Evolutionary conservation across 225 moss, liverwort and hornwort species (phyloP).

Genomic region (Bryoerythrophyllum caledonicum): DNA sequence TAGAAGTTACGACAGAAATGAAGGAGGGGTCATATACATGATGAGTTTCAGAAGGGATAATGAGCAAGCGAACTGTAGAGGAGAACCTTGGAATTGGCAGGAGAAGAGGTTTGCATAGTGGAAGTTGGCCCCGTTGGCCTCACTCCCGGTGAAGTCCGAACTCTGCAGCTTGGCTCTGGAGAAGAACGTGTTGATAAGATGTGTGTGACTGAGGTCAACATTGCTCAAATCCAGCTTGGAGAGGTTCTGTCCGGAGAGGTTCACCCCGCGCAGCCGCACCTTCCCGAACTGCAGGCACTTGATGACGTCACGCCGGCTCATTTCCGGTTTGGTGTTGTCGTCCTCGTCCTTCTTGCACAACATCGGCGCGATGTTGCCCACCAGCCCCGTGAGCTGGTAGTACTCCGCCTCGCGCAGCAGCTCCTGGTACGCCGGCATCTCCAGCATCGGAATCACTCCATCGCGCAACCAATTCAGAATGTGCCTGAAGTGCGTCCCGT

Average conservation of each 20-base stretch:
- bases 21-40: too few relatives aligned
- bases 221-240: constrained; percentile 90
- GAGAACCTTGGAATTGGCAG: constrained; percentile 47
- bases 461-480: constrained; percentile 97
- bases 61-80: too few relatives aligned
- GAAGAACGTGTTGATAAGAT: constrained; percentile 79
- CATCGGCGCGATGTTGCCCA: constrained; percentile 55
- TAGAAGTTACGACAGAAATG: too few relatives aligned
- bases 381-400: constrained; percentile 83
- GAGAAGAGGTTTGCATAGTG: constrained; percentile 70
- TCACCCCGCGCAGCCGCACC: constrained; percentile 86
- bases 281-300: constrained; percentile 82
- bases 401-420: constrained; percentile 96
- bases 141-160: constrained; percentile 68
- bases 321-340: constrained; percentile 88
- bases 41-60: background rate
- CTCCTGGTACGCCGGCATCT: constrained; percentile 76
- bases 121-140: constrained; percentile 90
- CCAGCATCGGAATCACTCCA: constrained; percentile 76
- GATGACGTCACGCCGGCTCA: constrained; percentile 89
- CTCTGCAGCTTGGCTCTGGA: constrained; percentile 65
- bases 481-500: constrained; percentile 94
- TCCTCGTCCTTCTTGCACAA: constrained; percentile 75
- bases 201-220: constrained; percentile 85
- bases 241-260: constrained; percentile 74